Conservation (phyloP, 2,329 filamentous ascomycete species). For the Chalara sp. region DNA sequence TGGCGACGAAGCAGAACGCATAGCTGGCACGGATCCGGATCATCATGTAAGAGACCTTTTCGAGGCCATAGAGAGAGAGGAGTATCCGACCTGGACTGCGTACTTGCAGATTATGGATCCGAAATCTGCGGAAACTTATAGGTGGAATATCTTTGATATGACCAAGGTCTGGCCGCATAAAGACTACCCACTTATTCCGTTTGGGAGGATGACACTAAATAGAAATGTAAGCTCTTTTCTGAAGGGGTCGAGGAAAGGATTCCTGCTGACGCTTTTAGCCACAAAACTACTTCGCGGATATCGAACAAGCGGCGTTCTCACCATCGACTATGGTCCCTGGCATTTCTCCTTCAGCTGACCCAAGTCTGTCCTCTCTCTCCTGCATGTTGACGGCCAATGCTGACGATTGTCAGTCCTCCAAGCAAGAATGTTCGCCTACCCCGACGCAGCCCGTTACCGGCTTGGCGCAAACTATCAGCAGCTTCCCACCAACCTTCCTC, state of each 20-base stretch:
- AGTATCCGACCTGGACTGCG: slow-evolving; percentile 44
- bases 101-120: slow-evolving; percentile 48
- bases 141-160: slow-evolving; percentile 47
- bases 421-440: slow-evolving; percentile 47
- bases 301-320: slow-evolving; percentile 62
- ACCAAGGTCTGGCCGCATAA: slow-evolving; percentile 48
- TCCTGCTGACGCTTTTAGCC: slow-evolving; percentile 19
- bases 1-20: slow-evolving; percentile 24
- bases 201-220: slow-evolving; percentile 46
- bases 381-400: not conserved
- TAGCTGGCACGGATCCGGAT: slow-evolving; percentile 31
- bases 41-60: slow-evolving; percentile 32
- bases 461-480: slow-evolving; percentile 53
- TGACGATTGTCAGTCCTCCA: slow-evolving; percentile 34
- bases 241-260: too few relatives aligned
- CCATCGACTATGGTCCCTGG: slow-evolving; percentile 59
- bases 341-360: slow-evolving; percentile 54
- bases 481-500: slow-evolving; percentile 9
- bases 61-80: slow-evolving; percentile 35
- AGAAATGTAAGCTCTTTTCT: slow-evolving; percentile 31
- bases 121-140: slow-evolving; percentile 39
- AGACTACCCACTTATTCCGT: slow-evolving; percentile 39
- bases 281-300: slow-evolving; percentile 62
- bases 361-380: slow-evolving; percentile 25
- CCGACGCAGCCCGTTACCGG: slow-evolving; percentile 49